Percentiles rank a stretch among this genome's conserved stretches.
Conservation (phyloP, 1,284 basidiomycete species). For the Lentinula novae-zelandiae region DNA sequence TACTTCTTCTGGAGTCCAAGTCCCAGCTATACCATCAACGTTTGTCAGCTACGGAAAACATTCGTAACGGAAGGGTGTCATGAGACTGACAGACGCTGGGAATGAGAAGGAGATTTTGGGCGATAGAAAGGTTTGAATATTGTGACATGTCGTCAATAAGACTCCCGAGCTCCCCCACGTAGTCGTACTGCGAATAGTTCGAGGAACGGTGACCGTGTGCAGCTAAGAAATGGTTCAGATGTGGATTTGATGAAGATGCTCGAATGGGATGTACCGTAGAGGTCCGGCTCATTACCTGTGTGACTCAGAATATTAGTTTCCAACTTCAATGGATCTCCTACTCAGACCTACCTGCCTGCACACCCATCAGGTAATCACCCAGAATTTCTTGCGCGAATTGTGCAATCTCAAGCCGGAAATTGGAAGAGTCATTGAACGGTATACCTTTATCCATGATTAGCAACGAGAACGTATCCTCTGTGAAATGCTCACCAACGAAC, state of each 20-base stretch:
- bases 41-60: not conserved
- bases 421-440: conserved; percentile 45
- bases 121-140: conserved; percentile 34
- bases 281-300: conserved; percentile 54
- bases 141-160: conserved; percentile 35
- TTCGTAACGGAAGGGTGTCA: not conserved
- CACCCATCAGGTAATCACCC: conserved; percentile 39
- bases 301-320: not conserved
- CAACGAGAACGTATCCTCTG: conserved; percentile 2
- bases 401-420: conserved; percentile 42
- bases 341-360: conserved; percentile 26
- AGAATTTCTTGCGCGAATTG: conserved; percentile 40
- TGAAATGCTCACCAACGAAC: conserved; percentile 38
- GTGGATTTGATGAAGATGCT: conserved; percentile 13
- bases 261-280: conserved; percentile 33
- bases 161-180: conserved; percentile 34
- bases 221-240: conserved; percentile 33
- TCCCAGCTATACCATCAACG: conserved; percentile 20
- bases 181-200: conserved; percentile 30
- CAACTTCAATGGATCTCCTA: not conserved
- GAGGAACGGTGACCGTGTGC: conserved; percentile 25
- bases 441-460: conserved; percentile 41
- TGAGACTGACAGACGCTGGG: conserved; percentile 35
- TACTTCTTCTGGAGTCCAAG: conserved; percentile 37
- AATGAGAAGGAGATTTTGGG: conserved; percentile 37